phyloP scores from a whole-genome alignment of 331 rosid genomes.

The Phaseolus coccineus region DNA sequence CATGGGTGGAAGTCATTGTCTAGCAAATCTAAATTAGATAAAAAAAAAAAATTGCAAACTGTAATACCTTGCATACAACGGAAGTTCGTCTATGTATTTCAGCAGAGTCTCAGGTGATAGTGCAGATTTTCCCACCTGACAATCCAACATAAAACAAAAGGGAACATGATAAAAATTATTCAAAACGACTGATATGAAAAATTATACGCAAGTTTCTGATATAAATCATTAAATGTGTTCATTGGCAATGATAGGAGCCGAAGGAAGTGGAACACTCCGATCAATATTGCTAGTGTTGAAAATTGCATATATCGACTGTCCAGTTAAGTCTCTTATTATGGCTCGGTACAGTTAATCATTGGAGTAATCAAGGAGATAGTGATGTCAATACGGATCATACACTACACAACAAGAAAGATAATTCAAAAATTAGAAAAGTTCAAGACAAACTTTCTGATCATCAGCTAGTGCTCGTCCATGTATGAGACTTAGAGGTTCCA shows the following conservation, averaged over 20 bases:
- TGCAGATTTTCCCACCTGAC: slow-evolving; percentile 57
- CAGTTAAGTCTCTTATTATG: slow-evolving; percentile 15
- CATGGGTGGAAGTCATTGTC: slow-evolving; percentile 33
- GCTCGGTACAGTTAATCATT: not conserved
- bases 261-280: slow-evolving; percentile 9
- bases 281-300: not conserved
- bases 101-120: slow-evolving; percentile 46
- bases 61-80: slow-evolving; percentile 58
- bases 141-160: slow-evolving; percentile 40
- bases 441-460: slow-evolving; percentile 62
- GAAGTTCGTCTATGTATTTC: slow-evolving; percentile 64
- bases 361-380: slow-evolving; percentile 1
- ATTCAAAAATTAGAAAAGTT: slow-evolving; percentile 32
- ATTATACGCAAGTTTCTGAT: slow-evolving; percentile 29
- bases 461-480: slow-evolving; percentile 62
- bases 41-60: slow-evolving; percentile 6
- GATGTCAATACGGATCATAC: not conserved
- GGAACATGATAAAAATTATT: not conserved
- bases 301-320: slow-evolving; percentile 25
- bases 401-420: slow-evolving; percentile 28
- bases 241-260: slow-evolving; percentile 8
- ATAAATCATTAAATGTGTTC: not conserved
- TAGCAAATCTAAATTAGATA: slow-evolving; percentile 37
- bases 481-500: slow-evolving; percentile 76
- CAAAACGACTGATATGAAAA: slow-evolving; percentile 22